Base-by-base conservation (phyloP, 257 asterid species). In the Nicotiana paniculata region DNA sequence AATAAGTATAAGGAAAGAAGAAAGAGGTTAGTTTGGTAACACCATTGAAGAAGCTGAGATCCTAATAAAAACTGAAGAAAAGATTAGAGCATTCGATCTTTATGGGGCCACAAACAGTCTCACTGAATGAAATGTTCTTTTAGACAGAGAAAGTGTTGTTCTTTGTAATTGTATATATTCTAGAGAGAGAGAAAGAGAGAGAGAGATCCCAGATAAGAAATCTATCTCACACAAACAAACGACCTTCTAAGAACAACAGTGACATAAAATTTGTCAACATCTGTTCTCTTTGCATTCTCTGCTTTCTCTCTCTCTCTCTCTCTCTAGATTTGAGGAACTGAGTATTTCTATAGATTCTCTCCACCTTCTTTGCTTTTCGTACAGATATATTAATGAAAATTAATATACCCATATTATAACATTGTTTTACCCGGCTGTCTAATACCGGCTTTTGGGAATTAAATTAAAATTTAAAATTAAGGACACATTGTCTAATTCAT, bases 31-130 rank as follows among this genome's bases (percentile, higher is more conserved):
- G 82, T 81, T 83, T 82, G 89, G 84, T 79, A 85, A 90, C 90
- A 85, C 92, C 93, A 93, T 90, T 90, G 90, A 86, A 91, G 91
- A 89, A 89, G 90, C 92, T 91, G 89, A 90, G 97, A 95, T 95
- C 97, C 96, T 94, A 89, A 83, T 86, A 21, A 62, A 86, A 91
- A 88, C 87, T 85, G 86, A 86, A 86, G 90, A 84, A 83, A 85
- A 86, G 87, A 87, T 82, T 81, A 89, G 89, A 90, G 97, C 89
- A 88, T 90, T 95, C 98, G 97, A 95, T 92, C 98, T 91, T 21
- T 85, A 91, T 87, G 96, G 93, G 93, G 43, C 78, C 83, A 68
- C 86, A 63, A 26, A 43, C 51, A 88, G 93, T 72, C 83, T 53
- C 86, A 61, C 88, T 66, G 61, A 69, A 77, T 55, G 69, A 74